A percentile compares a stretch with the other conserved stretches of the same genome.
These are phyloP conservation scores for Trichophyton rubrum DNA, from an alignment of 2,329 filamentous ascomycete genomes.

Conservation along the genomic window DNA sequence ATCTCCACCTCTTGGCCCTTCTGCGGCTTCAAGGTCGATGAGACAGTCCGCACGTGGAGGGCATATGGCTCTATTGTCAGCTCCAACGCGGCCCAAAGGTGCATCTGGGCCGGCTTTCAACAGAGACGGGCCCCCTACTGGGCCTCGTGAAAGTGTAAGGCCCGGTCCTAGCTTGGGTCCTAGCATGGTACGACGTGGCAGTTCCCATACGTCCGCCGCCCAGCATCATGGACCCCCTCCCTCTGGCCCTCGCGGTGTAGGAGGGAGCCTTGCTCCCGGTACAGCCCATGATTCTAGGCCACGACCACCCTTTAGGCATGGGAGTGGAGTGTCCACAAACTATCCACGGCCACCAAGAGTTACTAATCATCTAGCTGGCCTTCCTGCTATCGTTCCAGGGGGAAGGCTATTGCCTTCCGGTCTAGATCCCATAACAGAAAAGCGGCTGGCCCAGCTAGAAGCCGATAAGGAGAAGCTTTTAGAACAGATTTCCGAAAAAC, in stretches of 20 bases:
- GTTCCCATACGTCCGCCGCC: slow-evolving; percentile 8
- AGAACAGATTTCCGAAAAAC: slow-evolving; percentile 34
- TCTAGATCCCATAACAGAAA: slow-evolving; percentile 30
- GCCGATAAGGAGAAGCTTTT: slow-evolving; percentile 34
- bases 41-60: slow-evolving; percentile 27
- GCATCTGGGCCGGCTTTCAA: slow-evolving; percentile 20
- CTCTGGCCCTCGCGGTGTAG: slow-evolving; percentile 22
- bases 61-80: slow-evolving; percentile 32
- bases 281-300: slow-evolving; percentile 19
- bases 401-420: slow-evolving; percentile 29
- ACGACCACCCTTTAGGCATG: slow-evolving; percentile 26
- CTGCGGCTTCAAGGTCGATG: slow-evolving; percentile 23
- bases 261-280: background rate
- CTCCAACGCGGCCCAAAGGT: slow-evolving; percentile 37
- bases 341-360: slow-evolving; percentile 30
- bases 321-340: slow-evolving; percentile 24
- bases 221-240: slow-evolving; percentile 25
- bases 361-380: slow-evolving; percentile 28
- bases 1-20: slow-evolving; percentile 28
- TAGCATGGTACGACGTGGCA: background rate
- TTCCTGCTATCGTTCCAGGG: slow-evolving; percentile 30
- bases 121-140: slow-evolving; percentile 9
- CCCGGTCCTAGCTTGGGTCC: slow-evolving; percentile 17
- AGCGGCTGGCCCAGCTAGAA: slow-evolving; percentile 35
- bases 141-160: slow-evolving; percentile 22